A percentile compares a stretch with the other conserved stretches of the same genome.
phyloP scores from a whole-genome alignment of 1,139 yeast genomes.

The Candida sp. region DNA sequence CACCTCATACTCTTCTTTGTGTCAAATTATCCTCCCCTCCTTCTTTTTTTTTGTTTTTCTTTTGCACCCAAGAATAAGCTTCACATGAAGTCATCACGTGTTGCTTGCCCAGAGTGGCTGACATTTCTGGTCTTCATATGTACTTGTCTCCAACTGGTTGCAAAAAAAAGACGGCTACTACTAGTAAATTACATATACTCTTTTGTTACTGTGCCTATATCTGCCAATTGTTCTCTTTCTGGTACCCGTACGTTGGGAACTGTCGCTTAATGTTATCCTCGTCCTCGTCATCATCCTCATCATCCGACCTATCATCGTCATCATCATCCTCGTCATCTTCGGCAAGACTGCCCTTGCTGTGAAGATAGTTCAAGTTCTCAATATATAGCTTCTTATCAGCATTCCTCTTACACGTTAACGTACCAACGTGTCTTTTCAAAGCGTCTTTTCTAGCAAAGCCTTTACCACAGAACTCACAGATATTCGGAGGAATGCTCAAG shows the following conservation, averaged over 20 bases:
- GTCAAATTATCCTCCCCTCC: neutral
- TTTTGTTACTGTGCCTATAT: neutral
- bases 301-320: conserved; percentile 8
- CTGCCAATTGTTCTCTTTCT: conserved; percentile 9
- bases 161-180: neutral
- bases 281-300: conserved; percentile 9
- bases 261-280: conserved; percentile 9
- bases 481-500: conserved; percentile 62
- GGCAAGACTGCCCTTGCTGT: conserved; percentile 2
- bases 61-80: neutral
- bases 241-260: conserved; percentile 16
- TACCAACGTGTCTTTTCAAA: conserved; percentile 71
- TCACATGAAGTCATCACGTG: neutral
- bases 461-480: conserved; percentile 76
- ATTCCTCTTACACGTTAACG: conserved; percentile 74
- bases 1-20: neutral
- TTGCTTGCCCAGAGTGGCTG: too few relatives aligned
- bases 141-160: neutral
- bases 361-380: conserved; percentile 37
- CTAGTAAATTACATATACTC: neutral
- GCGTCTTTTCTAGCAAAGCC: conserved; percentile 88
- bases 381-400: conserved; percentile 50
- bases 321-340: conserved; percentile 6
- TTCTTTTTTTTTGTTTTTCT: neutral
- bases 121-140: neutral